Conservation (phyloP, 371 early-diverging fungal genomes). For the Saksenaea vasiformis region DNA sequence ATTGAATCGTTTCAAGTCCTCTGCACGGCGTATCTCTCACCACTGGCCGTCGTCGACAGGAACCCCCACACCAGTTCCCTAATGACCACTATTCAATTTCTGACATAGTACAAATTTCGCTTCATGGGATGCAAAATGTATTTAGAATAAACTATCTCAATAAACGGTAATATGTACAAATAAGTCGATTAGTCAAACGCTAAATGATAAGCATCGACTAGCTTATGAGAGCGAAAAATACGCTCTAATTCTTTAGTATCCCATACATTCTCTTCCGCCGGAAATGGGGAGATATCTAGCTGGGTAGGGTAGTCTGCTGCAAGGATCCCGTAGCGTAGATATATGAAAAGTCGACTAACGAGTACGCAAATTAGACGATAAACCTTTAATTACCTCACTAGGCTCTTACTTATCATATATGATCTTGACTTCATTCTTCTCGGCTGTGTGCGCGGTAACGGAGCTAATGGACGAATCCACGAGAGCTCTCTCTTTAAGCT, state of each 20-base stretch:
- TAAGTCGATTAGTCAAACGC: not conserved
- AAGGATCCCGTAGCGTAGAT: not conserved
- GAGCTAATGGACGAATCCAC: not conserved
- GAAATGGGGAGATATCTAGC: not conserved
- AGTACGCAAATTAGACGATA: not conserved
- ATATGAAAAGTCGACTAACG: not conserved
- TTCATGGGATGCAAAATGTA: too few species aligned
- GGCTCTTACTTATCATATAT: slow-evolving; percentile 2
- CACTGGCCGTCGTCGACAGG: too few species aligned
- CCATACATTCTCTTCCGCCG: not conserved
- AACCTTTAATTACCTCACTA: not conserved
- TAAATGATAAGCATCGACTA: not conserved
- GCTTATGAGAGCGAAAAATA: not conserved
- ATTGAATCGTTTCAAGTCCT: too few species aligned
- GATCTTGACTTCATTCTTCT: slow-evolving; percentile 5
- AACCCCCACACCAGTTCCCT: too few species aligned
- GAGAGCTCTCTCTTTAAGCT: slow-evolving; percentile 3
- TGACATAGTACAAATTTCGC: too few species aligned
- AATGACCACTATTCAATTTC: too few species aligned
- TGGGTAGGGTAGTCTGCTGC: slow-evolving; percentile 9
- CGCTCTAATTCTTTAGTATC: not conserved
- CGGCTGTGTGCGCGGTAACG: slow-evolving; percentile 3
- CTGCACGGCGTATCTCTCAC: too few species aligned
- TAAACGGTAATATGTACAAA: not conserved
- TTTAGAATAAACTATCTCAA: too few species aligned